Base-by-base conservation (phyloP, 73 alveolate genomes). In the Tetrahymena malaccensis region DNA sequence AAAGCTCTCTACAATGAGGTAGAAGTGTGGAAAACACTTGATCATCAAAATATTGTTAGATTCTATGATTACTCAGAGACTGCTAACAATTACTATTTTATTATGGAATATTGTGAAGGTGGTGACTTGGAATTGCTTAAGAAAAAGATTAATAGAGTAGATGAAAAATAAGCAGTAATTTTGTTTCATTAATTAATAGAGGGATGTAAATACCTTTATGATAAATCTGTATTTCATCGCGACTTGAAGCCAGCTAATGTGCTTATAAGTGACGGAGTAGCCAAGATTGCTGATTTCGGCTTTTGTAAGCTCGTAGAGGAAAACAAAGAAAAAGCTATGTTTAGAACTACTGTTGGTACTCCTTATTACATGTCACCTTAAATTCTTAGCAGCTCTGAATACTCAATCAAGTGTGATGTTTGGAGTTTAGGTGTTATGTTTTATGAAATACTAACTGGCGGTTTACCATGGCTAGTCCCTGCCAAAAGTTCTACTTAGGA, bases 341-440 rank as follows among this genome's bases (percentile, higher is more conserved):
- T 70, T 70, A 27, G 37, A 8, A 70, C 89, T 1, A 70, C 89
- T 89, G 97, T 95, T 50, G 97, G 97, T 34, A 95, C 97, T 85
- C 97, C 97, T 17, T 85, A 85, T 4, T 95, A 95, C 35, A 95
- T 95, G 97, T 85, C 97, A 19, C 97, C 97, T 85, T 34, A 95
- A 31, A 95, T 95, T 50, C 93, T 95, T 12, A 89, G 57, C 19
- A 95, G 95, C 27, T 31, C 93, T 22, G 84, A 85, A 55, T 95
- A 95, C 93, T 95, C 95, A 37, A 95, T 95, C 13, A 95, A 95
- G 55, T 95, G 97, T 56, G 97, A 95, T 95, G 97, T 95, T 33
- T 95, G 97, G 97, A 85, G 95, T 31, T 35, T 95, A 27, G 97
- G 97, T 34, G 95, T 95, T 21, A 89, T 95, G 83, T 84, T 95